Percentiles rank a stretch among this genome's conserved stretches.
These are phyloP conservation scores for Hymenoscyphus infarciens DNA, from an alignment of 2,329 filamentous ascomycete genomes.

Conservation along the genomic window DNA sequence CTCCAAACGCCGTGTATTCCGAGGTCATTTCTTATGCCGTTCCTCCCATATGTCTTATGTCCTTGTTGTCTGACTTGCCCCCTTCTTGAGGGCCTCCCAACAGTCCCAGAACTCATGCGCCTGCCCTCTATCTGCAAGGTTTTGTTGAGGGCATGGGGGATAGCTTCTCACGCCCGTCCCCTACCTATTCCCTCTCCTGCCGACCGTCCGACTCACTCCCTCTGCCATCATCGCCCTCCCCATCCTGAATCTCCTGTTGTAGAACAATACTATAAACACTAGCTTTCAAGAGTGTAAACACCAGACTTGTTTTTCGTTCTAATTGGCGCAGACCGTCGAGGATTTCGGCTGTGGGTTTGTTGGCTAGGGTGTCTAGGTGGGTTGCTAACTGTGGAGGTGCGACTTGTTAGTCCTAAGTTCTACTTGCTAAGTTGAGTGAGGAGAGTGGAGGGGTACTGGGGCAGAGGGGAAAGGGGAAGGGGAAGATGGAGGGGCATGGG, in stretches of 20 bases:
- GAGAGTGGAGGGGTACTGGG: not conserved
- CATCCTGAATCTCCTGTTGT: slow-evolving; percentile 75
- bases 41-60: not conserved
- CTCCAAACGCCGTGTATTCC: not conserved
- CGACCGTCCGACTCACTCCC: slow-evolving; percentile 7
- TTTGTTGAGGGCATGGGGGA: not conserved
- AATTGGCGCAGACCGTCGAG: slow-evolving; percentile 82
- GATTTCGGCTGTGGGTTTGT: slow-evolving; percentile 73
- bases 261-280: slow-evolving; percentile 98
- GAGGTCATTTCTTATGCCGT: not conserved
- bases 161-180: not conserved
- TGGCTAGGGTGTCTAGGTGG: slow-evolving; percentile 60
- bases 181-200: not conserved
- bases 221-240: slow-evolving; percentile 22
- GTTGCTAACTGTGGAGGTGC: slow-evolving; percentile 51
- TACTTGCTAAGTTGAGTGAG: too few species aligned
- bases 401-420: not conserved
- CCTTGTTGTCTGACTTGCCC: too few species aligned
- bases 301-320: slow-evolving; percentile 90
- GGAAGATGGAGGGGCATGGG: not conserved
- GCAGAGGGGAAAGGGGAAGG: not conserved
- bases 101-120: too few species aligned
- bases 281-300: slow-evolving; percentile 94
- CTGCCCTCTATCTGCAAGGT: too few species aligned
- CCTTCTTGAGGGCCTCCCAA: too few species aligned